Percentiles rank a stretch among this genome's conserved stretches.
Evolutionary conservation across 2,329 filamentous ascomycete genomes (phyloP).

Genomic region (Aspergillus arachidicola): DNA sequence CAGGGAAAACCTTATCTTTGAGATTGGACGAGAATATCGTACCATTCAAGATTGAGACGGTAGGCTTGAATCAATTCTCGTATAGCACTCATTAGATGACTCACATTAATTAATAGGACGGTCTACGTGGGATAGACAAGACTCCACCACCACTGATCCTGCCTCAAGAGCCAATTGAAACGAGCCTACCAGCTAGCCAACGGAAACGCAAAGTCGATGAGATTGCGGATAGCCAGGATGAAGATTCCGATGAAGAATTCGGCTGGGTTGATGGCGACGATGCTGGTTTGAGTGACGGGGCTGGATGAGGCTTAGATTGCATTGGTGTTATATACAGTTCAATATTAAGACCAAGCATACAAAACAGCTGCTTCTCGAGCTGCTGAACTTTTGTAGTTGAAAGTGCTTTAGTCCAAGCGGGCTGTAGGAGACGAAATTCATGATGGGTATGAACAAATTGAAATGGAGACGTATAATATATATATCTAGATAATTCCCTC

Average conservation of each 20-base stretch:
- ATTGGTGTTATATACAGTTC: not conserved
- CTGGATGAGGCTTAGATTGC: not conserved
- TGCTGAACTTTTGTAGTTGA: not conserved
- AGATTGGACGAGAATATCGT: slow-evolving; percentile 36
- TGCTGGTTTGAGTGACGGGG: slow-evolving; percentile 14
- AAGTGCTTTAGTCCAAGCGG: not conserved
- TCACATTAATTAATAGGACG: slow-evolving; percentile 12
- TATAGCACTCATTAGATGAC: too few species aligned
- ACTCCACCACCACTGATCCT: slow-evolving; percentile 7
- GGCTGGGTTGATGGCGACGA: slow-evolving; percentile 31
- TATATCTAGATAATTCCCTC: not conserved
- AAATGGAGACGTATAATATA: not conserved
- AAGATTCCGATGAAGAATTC: slow-evolving; percentile 37
- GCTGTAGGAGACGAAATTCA: not conserved
- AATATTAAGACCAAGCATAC: not conserved
- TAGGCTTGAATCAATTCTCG: slow-evolving; percentile 22
- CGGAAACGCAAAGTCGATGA: slow-evolving; percentile 49
- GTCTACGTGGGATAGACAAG: slow-evolving; percentile 17
- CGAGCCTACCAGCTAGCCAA: slow-evolving; percentile 16
- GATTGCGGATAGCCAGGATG: slow-evolving; percentile 49
- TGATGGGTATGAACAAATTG: not conserved
- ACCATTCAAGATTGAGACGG: slow-evolving; percentile 43
- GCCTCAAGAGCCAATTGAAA: slow-evolving; percentile 10
- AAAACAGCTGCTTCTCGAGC: not conserved
- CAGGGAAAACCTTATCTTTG: slow-evolving; percentile 51